Percentiles rank a stretch among this genome's conserved stretches.
phyloP scores from a whole-genome alignment of 2,329 filamentous ascomycete genomes.

The Cercospora nicotianae region DNA sequence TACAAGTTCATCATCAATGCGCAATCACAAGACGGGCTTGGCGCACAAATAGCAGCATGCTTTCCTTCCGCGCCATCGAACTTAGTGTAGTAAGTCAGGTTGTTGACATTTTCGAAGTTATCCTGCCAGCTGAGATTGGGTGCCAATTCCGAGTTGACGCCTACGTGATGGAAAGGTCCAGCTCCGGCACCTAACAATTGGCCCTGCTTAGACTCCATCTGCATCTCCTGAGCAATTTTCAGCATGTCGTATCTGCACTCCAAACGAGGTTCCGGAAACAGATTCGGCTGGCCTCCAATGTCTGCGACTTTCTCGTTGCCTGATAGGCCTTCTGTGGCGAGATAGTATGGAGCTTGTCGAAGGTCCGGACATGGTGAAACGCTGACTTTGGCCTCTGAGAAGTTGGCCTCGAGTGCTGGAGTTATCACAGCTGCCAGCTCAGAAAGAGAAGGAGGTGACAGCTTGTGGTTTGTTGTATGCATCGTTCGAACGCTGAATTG shows the following conservation, averaged over 20 bases:
- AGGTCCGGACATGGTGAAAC: slow-evolving; percentile 34
- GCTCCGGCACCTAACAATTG: slow-evolving; percentile 36
- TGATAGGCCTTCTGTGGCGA: slow-evolving; percentile 32
- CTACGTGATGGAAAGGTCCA: slow-evolving; percentile 34
- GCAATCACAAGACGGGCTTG: slow-evolving; percentile 31
- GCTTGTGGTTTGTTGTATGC: slow-evolving; percentile 28
- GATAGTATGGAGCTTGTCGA: slow-evolving; percentile 29
- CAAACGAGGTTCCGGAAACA: slow-evolving; percentile 34
- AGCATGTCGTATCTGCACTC: slow-evolving; percentile 35
- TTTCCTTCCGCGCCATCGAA: slow-evolving; percentile 49
- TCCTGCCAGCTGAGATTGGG: slow-evolving; percentile 34
- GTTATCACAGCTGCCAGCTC: slow-evolving; percentile 28
- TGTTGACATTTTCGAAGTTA: slow-evolving; percentile 27
- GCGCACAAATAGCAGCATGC: slow-evolving; percentile 29
- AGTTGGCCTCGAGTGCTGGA: slow-evolving; percentile 32
- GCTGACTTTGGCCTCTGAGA: slow-evolving; percentile 25
- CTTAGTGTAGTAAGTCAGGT: slow-evolving; percentile 39
- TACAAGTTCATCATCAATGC: slow-evolving; percentile 38
- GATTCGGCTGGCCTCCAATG: slow-evolving; percentile 36
- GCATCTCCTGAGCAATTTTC: slow-evolving; percentile 31
- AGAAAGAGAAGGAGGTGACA: slow-evolving; percentile 31
- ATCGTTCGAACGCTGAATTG: slow-evolving; percentile 19
- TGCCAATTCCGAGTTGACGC: slow-evolving; percentile 34
- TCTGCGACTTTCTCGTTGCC: slow-evolving; percentile 35
- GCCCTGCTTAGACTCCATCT: slow-evolving; percentile 27